A percentile compares a stretch with the other conserved stretches of the same genome.
These are phyloP conservation scores for Tilletia walkeri DNA, from an alignment of 1,284 basidiomycete genomes.

Conservation along the genomic window DNA sequence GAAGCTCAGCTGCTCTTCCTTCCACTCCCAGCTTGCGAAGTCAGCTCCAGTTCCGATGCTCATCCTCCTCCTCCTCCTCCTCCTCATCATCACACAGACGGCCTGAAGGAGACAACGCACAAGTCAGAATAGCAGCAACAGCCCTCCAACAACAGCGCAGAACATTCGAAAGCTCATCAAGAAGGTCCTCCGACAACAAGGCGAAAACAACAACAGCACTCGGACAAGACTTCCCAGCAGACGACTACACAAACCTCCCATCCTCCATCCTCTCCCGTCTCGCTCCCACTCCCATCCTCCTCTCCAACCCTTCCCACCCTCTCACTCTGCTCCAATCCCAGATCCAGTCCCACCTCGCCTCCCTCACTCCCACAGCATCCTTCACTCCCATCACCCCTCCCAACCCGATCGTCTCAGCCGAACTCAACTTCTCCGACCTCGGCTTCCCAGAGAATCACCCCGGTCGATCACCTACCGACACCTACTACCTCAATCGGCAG, in stretches of 20 bases:
- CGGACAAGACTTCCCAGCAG: constrained; percentile 63
- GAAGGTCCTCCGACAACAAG: no score
- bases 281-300: constrained; percentile 65
- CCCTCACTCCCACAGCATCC: constrained; percentile 18
- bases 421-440: constrained; percentile 94
- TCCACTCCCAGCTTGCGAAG: background rate
- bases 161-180: no score
- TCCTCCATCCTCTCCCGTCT: constrained; percentile 76
- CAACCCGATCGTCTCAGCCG: constrained; percentile 83
- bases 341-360: constrained; percentile 79
- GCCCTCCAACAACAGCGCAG: no score
- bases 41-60: no score
- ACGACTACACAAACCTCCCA: constrained; percentile 81
- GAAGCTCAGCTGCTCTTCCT: background rate
- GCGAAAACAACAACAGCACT: constrained; percentile 14
- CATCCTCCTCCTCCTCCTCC: background rate
- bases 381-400: constrained; percentile 62
- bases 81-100: background rate
- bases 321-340: constrained; percentile 77
- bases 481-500: constrained; percentile 88
- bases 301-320: constrained; percentile 76
- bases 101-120: no score
- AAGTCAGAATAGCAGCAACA: background rate
- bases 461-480: constrained; percentile 82
- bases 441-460: constrained; percentile 92